A percentile compares a stretch with the other conserved stretches of the same genome.
Evolutionary conservation across 495 filamentous ascomycete genomes (phyloP).

Genomic region (Pyrenopolyporus hunteri): DNA sequence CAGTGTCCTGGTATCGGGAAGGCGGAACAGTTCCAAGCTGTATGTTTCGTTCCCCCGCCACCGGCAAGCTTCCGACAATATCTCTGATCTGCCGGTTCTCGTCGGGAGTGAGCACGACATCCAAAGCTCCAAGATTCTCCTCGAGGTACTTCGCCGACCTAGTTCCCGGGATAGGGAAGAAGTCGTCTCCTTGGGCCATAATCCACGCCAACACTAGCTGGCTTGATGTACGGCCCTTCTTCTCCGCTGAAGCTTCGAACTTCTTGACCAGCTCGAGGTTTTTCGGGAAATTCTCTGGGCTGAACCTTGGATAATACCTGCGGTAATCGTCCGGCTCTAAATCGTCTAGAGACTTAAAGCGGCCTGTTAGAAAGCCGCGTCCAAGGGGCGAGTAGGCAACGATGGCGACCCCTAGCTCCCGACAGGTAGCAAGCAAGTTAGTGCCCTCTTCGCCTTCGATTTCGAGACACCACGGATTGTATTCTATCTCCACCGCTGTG

Average conservation of each 20-base stretch:
- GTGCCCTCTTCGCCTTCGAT: constrained; percentile 48
- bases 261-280: constrained; percentile 59
- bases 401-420: constrained; percentile 55
- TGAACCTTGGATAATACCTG: constrained; percentile 49
- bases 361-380: constrained; percentile 54
- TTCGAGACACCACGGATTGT: constrained; percentile 51
- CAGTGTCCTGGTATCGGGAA: constrained; percentile 22
- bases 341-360: constrained; percentile 41
- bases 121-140: constrained; percentile 58
- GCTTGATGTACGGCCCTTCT: constrained; percentile 53
- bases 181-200: constrained; percentile 60
- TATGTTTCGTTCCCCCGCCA: constrained; percentile 7
- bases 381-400: constrained; percentile 58
- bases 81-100: constrained; percentile 24
- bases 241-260: constrained; percentile 52
- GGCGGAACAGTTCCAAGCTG: not conserved
- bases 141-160: constrained; percentile 63
- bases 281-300: constrained; percentile 60
- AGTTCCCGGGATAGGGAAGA: constrained; percentile 64
- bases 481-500: constrained; percentile 55
- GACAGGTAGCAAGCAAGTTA: constrained; percentile 48
- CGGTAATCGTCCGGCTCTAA: constrained; percentile 52
- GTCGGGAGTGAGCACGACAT: constrained; percentile 47
- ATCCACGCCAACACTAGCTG: constrained; percentile 65
- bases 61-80: constrained; percentile 17